phyloP scores from a whole-genome alignment of 352 stramenopile species.

The Pythium biforme region DNA sequence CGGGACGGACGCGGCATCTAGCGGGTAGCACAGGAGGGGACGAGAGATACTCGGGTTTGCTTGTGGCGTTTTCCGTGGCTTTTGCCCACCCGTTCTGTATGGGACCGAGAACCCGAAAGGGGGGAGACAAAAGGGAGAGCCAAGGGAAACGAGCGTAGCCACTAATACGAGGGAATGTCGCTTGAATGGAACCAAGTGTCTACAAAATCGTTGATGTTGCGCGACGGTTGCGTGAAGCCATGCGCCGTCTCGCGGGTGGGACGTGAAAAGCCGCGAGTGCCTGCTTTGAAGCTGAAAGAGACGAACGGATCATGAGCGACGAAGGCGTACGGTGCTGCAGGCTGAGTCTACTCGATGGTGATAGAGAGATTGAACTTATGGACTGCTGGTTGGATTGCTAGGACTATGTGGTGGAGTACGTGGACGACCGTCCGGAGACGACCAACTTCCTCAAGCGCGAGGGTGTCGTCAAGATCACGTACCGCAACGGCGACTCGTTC shows the following conservation, averaged over 20 bases:
- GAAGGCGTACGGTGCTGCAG: constrained; percentile 34
- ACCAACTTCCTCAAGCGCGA: constrained; percentile 81
- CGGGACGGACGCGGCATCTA: constrained; percentile 21
- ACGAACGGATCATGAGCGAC: constrained; percentile 38
- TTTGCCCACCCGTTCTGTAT: constrained; percentile 13
- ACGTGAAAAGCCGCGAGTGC: constrained; percentile 13
- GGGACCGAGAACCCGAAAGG: background rate
- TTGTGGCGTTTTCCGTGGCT: constrained; percentile 1
- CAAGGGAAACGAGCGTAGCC: background rate
- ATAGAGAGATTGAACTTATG: too few relatives aligned
- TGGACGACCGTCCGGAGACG: constrained; percentile 86
- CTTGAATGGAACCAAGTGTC: background rate
- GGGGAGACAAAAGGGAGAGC: too few relatives aligned
- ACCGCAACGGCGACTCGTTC: constrained; percentile 90
- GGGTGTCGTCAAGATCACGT: constrained; percentile 86
- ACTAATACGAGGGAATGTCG: constrained; percentile 12
- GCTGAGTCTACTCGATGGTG: too few relatives aligned
- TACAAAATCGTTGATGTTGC: constrained; percentile 25
- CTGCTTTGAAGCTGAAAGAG: too few relatives aligned
- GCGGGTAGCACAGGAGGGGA: background rate
- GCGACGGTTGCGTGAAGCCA: constrained; percentile 14
- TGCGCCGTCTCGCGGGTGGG: background rate
- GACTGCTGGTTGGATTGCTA: constrained; percentile 21
- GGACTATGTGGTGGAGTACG: constrained; percentile 83
- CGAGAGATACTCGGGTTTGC: too few relatives aligned